Conservation (phyloP, 164 flowering plant species). For the Liquidambar formosana region DNA sequence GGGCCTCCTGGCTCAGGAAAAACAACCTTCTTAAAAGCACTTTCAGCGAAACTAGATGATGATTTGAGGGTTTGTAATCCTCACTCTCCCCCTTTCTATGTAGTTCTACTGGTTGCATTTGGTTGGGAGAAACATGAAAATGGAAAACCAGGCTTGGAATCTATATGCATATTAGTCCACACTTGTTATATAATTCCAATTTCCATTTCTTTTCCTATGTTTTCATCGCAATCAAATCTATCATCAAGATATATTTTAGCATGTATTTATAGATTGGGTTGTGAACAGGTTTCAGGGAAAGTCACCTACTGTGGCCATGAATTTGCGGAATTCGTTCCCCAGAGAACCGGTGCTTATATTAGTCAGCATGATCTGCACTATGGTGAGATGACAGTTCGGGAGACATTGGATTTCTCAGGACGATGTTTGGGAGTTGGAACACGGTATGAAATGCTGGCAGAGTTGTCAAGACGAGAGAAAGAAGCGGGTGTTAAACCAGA, state of each 20-base stretch:
- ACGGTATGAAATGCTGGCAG: constrained; percentile 52
- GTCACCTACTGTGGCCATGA: constrained; percentile 60
- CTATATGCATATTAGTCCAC: too few relatives aligned
- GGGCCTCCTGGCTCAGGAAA: constrained; percentile 62
- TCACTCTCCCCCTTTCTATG: too few relatives aligned
- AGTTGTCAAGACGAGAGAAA: constrained; percentile 55
- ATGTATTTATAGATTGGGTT: too few relatives aligned
- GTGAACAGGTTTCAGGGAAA: constrained; percentile 44
- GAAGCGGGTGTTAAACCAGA: constrained; percentile 60
- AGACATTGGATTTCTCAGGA: constrained; percentile 62
- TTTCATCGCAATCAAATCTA: too few relatives aligned
- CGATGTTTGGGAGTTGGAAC: constrained; percentile 71
- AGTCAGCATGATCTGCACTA: constrained; percentile 60
- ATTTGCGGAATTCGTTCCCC: constrained; percentile 48
- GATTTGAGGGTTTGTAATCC: constrained; percentile 33
- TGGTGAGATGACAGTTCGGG: constrained; percentile 64
- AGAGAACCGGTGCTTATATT: constrained; percentile 56
- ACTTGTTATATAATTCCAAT: too few relatives aligned
- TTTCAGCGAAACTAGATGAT: constrained; percentile 43
- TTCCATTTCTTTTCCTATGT: too few relatives aligned
- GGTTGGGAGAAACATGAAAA: too few relatives aligned
- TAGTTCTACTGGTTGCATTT: too few relatives aligned
- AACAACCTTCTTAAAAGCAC: constrained; percentile 51
- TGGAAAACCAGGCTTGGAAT: too few relatives aligned
- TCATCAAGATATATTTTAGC: too few relatives aligned